Percentiles rank a stretch among this genome's conserved stretches.
These are phyloP conservation scores for Tetradesmus obliquus DNA, from an alignment of 139 green algal genomes.

Conservation along the genomic window DNA sequence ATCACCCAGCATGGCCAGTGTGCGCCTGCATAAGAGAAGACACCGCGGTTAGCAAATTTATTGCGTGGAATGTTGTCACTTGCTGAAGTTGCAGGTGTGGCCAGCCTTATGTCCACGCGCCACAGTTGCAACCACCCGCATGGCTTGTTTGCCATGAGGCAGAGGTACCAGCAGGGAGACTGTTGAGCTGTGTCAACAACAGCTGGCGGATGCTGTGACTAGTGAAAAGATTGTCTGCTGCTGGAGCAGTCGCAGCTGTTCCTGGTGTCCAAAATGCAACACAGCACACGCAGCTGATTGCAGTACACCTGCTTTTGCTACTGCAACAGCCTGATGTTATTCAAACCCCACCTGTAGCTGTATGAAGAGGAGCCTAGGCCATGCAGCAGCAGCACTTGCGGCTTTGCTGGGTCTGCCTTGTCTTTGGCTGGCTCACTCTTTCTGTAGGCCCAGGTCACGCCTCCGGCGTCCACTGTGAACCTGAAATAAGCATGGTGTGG, in stretches of 20 bases:
- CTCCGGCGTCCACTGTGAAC: constrained; percentile 47
- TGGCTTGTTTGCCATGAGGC: no score
- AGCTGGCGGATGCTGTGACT: no score
- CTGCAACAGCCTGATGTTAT: not conserved
- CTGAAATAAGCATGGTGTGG: constrained; percentile 15
- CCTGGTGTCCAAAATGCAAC: not conserved
- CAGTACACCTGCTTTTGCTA: not conserved
- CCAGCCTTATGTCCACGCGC: no score
- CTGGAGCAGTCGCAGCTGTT: not conserved
- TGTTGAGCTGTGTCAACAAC: no score
- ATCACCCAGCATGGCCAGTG: constrained; percentile 66
- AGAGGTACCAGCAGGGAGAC: no score
- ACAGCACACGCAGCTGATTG: not conserved
- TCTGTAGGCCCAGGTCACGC: constrained; percentile 72
- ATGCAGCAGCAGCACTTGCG: constrained; percentile 78
- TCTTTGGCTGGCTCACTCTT: constrained; percentile 30
- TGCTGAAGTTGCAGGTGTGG: no score
- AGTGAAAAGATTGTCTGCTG: not conserved
- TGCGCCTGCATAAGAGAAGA: constrained; percentile 52
- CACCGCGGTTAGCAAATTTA: no score
- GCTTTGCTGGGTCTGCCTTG: constrained; percentile 43
- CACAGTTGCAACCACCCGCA: no score
- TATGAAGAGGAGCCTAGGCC: constrained; percentile 74
- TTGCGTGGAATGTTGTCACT: no score
- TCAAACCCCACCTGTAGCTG: constrained; percentile 70